Evolutionary conservation across 2,329 filamentous ascomycete species (phyloP).

Genomic region (Purpureocillium lavendulum): DNA sequence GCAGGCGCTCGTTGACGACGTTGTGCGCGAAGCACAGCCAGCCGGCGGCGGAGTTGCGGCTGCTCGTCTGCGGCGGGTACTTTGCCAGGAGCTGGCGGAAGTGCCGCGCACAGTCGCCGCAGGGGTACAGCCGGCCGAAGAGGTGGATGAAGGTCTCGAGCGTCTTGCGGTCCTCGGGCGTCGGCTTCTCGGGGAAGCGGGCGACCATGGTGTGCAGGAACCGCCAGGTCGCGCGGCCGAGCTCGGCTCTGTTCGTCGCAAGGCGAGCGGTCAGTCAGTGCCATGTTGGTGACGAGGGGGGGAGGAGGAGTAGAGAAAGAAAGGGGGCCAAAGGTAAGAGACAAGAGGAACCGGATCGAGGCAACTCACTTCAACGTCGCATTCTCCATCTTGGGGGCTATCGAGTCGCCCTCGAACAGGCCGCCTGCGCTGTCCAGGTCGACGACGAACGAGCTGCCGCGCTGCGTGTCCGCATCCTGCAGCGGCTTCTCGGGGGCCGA

Average conservation of each 20-base stretch:
- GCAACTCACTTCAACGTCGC: conserved; percentile 62
- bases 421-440: conserved; percentile 33
- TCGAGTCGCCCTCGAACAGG: conserved; percentile 59
- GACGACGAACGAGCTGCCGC: conserved; percentile 15
- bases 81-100: conserved; percentile 54
- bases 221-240: conserved; percentile 62
- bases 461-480: conserved; percentile 6
- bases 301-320: neutral
- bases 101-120: conserved; percentile 60
- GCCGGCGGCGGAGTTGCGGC: conserved; percentile 53
- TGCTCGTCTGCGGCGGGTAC: conserved; percentile 57
- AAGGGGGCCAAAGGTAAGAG: too few relatives aligned
- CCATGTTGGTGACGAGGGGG: neutral
- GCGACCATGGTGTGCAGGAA: conserved; percentile 65
- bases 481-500: conserved; percentile 12
- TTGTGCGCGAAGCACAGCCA: conserved; percentile 66
- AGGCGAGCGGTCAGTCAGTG: conserved; percentile 4
- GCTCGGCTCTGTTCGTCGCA: conserved; percentile 41
- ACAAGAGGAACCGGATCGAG: neutral
- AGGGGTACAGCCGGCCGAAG: conserved; percentile 62
- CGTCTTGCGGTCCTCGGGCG: conserved; percentile 51
- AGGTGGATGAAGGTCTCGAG: conserved; percentile 58
- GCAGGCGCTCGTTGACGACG: conserved; percentile 54
- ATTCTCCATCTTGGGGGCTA: conserved; percentile 76
- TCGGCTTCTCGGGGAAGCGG: conserved; percentile 58